These are phyloP conservation scores for Amanita pseudoporphyria DNA, from an alignment of 768 basidiomycete genomes.

Conservation along the genomic window DNA sequence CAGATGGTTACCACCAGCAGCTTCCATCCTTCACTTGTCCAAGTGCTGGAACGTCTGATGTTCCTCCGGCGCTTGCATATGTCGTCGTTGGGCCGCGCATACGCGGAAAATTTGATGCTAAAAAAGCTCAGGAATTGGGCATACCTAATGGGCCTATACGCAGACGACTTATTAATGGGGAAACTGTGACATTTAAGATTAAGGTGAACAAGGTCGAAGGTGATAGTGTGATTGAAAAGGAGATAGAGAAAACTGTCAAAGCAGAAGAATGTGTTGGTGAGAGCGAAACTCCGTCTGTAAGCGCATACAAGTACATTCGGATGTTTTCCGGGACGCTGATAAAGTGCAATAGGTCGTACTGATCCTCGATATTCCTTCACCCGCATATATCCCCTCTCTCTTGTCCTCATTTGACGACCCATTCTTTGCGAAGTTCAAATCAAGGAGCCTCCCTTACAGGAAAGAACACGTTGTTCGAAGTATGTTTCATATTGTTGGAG, in stretches of 20 bases:
- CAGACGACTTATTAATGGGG: conserved; percentile 53
- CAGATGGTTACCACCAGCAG: conserved; percentile 26
- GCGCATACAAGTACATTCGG: conserved; percentile 8
- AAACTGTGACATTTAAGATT: conserved; percentile 47
- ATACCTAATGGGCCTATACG: conserved; percentile 51
- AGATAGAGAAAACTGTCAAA: conserved; percentile 25
- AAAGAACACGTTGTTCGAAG: conserved; percentile 38
- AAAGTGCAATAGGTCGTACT: conserved; percentile 39
- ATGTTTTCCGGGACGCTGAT: neutral
- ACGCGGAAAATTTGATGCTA: conserved; percentile 64
- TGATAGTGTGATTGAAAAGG: neutral
- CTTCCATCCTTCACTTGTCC: conserved; percentile 25
- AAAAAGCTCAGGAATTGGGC: conserved; percentile 53
- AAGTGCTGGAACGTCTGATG: conserved; percentile 7
- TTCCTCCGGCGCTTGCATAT: conserved; percentile 35
- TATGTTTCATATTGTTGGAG: conserved; percentile 66
- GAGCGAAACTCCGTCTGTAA: conserved; percentile 38
- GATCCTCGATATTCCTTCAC: conserved; percentile 63
- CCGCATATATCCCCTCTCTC: conserved; percentile 44
- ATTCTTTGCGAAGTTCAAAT: conserved; percentile 40
- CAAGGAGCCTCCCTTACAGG: conserved; percentile 27
- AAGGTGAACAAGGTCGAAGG: conserved; percentile 33
- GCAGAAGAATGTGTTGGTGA: conserved; percentile 56
- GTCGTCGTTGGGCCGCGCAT: conserved; percentile 41
- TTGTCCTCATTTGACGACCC: conserved; percentile 35